Conservation (phyloP, 1,284 basidiomycete species). For the Sparassis latifolia region DNA sequence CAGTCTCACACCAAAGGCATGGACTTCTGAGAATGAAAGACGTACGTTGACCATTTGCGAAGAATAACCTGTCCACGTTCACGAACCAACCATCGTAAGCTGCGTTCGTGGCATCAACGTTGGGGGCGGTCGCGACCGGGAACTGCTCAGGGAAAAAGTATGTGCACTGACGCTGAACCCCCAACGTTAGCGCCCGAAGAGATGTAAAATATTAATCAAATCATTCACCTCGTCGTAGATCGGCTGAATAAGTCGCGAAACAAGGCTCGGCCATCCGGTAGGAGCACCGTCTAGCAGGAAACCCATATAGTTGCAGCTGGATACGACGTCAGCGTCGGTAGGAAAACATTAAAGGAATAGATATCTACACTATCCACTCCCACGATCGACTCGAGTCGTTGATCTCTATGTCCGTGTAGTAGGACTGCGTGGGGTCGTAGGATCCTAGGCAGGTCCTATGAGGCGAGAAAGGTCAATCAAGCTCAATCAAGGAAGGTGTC, state of each 20-base stretch:
- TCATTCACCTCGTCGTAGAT: slow-evolving; percentile 46
- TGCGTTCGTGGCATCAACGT: slow-evolving; percentile 37
- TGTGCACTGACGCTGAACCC: slow-evolving; percentile 52
- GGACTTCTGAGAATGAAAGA: neutral
- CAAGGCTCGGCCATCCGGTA: slow-evolving; percentile 41
- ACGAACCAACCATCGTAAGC: slow-evolving; percentile 61
- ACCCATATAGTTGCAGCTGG: slow-evolving; percentile 65
- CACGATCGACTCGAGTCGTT: slow-evolving; percentile 50
- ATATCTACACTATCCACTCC: slow-evolving; percentile 52
- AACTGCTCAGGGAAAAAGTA: slow-evolving; percentile 55
- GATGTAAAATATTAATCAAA: neutral
- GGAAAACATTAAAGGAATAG: neutral
- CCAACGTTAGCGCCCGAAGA: neutral
- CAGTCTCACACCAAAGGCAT: neutral
- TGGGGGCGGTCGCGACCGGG: slow-evolving; percentile 27
- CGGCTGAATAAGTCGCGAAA: slow-evolving; percentile 55
- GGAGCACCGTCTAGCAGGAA: slow-evolving; percentile 60
- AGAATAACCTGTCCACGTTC: slow-evolving; percentile 51
- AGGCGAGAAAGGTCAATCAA: neutral
- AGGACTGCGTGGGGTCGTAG: slow-evolving; percentile 38
- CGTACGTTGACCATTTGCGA: slow-evolving; percentile 49
- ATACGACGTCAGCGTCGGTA: neutral
- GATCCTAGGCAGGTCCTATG: slow-evolving; percentile 50
- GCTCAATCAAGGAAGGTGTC: neutral
- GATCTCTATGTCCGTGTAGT: slow-evolving; percentile 46